Base-by-base conservation (phyloP, 768 basidiomycete species). In the Lactarius sp. region DNA sequence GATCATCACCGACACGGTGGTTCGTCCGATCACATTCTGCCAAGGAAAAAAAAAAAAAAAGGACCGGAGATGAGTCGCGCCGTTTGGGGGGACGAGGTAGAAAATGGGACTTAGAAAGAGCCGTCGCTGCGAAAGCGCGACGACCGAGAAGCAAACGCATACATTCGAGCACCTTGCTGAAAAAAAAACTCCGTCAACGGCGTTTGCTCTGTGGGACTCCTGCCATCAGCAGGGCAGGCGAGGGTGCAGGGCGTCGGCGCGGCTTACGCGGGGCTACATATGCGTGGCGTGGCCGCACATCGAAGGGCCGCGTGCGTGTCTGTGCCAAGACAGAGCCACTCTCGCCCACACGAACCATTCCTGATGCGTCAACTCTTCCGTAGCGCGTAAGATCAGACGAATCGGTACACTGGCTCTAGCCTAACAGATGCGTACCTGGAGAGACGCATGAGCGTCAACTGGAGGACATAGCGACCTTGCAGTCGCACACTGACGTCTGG, bases 401-500 rank as follows among this genome's bases (percentile, higher is more conserved):
- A 55, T 61, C 60, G 56, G 47, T 49, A 47, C 14, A 16, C 31
- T 14, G 18, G 13, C 37, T 27, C 27, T 27, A 37, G 42, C 33
- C 47, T 51, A 12, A 18, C 16, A 44, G n/a, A 41, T 14, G 78
- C 86, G 81, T 77, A 86, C 93, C 83, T 84, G 69, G 86, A 86
- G 70, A 91, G 83, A 71, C 83, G 82, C 74, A 91, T 78, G 56
- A 95, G 79, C 55, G 82, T 85, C 59, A 93, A 80, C 56, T 85
- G 83, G 59, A 95, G 79, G 70, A 85, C 83, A 76, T 87, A 97
- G 18, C 79, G 81, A 8, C 94, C 94, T 31, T 83, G 79, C 77
- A 82, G 83, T 18, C 91, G 83, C 61, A 96, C 84, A 72, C 91
- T 92, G 69, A 92, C 91, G 74, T 97, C 94, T 7, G 94, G 87